Evolutionary conservation across 306 rosid species (phyloP), one percentile per base, ranked within the genome.

Genomic region (Trifolium fragiferum): DNA sequence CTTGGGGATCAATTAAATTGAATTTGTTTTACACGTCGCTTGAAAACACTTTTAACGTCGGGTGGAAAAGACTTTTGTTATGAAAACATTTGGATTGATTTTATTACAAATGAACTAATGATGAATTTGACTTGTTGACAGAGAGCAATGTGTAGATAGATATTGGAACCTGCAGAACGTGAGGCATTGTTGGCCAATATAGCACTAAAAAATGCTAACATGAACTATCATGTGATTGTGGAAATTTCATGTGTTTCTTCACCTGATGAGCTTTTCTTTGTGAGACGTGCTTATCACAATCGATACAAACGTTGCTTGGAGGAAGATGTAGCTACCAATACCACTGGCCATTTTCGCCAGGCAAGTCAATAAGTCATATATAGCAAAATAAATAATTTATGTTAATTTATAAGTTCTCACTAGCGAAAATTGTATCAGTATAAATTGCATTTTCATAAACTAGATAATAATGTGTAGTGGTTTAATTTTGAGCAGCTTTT

Each of bases 121-220:
- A 23, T 23, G 59, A 14, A 19, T 27, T 25, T 6, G 49, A 30
- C 2, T 20, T 70, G 2, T 50, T 61, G 15, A 50, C 5, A 92
- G 97, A 92, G 60, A 88, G 97, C 96, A 3, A 80, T 92, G 82
- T 92, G 86, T 66, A 86, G 93, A 18, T 92, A 93, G 97, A 82
- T 82, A 20, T 55, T 86, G 75, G 97, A 90, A 62, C 92, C 96
- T 10, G 82, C 72, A n/a, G 96, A 92, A 27, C 83, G 97, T 60
- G 86, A 86, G 30, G 96, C 96, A 8, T 80, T 92, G 23, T 68
- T 92, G 78, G 93, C 88, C 10, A 74, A 92, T 40, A 74, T 88
- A 50, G 97, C 96, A 33, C 57, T 90, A 0, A 85, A 44, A 64
- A 86, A 81, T 63, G 70, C 54, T 2, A 77, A 67, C 12, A 66